Evolutionary conservation across 306 rosid species (phyloP), one percentile per base, ranked within the genome.

Genomic region (Astragalus glycyphyllos): DNA sequence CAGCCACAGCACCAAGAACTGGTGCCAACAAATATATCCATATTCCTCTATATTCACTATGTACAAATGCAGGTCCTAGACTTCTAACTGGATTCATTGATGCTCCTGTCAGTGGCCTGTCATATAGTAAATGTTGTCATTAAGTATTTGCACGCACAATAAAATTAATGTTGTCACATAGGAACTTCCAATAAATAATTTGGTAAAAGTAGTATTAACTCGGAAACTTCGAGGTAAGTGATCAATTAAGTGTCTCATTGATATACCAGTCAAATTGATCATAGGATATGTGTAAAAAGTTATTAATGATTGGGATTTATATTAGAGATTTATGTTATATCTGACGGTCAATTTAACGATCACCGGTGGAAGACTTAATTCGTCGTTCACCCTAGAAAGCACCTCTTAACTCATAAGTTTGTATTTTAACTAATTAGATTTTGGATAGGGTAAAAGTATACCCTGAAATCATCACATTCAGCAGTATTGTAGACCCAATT

Each of bases 41-140:
- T 12, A 93, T 42, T 73, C 88, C 78, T 54, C 15, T 75, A 49
- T 73, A 93, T 7, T 84, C 45, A 4, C 17, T 9, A 7, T 63
- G 84, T 2, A 86, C 90, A 12, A 93, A 42, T 0, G 97, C 97
- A 0, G 97, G 96, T 9, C 97, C 97, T 20, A 93, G 20, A 65
- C 89, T 93, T 80, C 98, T 93, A 6, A 85, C 97, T 7, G 96
- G 97, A 31, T 87, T 94, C 98, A 94, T 84, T 1, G 98, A 94
- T 61, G 95, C 99, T 69, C 99, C 97, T n/a, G 95, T 62, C 1
- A 89, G 35, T 8, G 89, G 94, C 78, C 98, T 92, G 79, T 55
- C 46, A 34, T 13, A 17, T 60, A 35, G 11, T 1, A 45, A 45
- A 5, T 45, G 15, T 45, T 45, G 50, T 45, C 45, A 40, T 40